Base-by-base conservation (phyloP, 2,329 filamentous ascomycete genomes). In the Diplodia seriata region DNA sequence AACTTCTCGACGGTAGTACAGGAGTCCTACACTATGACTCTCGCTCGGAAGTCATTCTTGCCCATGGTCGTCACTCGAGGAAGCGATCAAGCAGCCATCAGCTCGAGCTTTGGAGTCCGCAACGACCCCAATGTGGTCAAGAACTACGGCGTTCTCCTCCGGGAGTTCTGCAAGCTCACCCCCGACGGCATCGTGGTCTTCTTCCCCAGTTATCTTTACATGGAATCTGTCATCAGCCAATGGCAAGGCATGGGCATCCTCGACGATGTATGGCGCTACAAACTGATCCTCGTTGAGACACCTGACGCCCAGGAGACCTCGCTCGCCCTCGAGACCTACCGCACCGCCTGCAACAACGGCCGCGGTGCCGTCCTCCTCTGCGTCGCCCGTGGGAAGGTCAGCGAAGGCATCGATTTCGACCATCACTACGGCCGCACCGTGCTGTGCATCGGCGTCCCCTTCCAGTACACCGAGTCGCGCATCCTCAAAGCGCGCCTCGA, bases 201-300 rank as follows among this genome's bases (percentile, higher is more conserved):
- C 84, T 99, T 99, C 78, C 96, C 95, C 0, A 97, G 93, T 0
- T 99, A 99, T 74, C 86, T 99, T 1, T 99, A 99, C 82, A 98
- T 99, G 95, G 95, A 99, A 77, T 95, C 91, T 64, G 98, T 98
- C 77, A 97, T 99, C 77, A 94, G 91, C 77, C 97, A 97, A 89
- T 99, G 95, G 95, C 95, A 99, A 79, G 93, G 93, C 67, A 98
- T 98, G 94, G 93, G 93, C 31, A 97, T 98, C 70, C 84, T 99
- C 43, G 95, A 99, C 80, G 91, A 95, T 76, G 93, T 99, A 38
- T 99, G 95, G 95, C 97, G 97, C 79, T 97, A 97, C 84, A 99
- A 99, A 79, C 86, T 99, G 71, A 97, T 99, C 72, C 86, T 99
- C 8, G 95, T 99, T 69, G 95, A 99, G 83, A 99, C 96, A 0